These are phyloP conservation scores for Xenosphaeropsis pyriputrescens DNA, from an alignment of 2,329 filamentous ascomycete genomes.

Conservation along the genomic window DNA sequence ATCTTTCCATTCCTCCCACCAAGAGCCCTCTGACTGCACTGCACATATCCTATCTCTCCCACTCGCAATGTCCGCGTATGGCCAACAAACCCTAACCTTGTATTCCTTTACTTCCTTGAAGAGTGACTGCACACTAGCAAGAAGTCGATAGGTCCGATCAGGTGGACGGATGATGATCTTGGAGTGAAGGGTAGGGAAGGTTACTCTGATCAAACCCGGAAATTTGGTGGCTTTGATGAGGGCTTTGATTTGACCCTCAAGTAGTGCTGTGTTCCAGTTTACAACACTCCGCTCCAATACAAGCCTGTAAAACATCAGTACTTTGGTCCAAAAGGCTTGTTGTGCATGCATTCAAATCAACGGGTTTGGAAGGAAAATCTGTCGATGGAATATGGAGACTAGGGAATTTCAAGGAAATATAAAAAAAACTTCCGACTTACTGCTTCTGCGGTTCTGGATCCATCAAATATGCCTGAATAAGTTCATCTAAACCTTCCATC, in stretches of 20 bases:
- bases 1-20: conserved; percentile 38
- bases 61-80: conserved; percentile 32
- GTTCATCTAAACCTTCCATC: not conserved
- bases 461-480: too few species aligned
- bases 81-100: conserved; percentile 41
- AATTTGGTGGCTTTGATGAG: conserved; percentile 34
- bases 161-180: conserved; percentile 33
- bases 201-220: conserved; percentile 30
- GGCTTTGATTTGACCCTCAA: conserved; percentile 37
- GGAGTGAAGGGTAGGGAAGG: conserved; percentile 33
- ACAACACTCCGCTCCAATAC: conserved; percentile 34
- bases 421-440: conserved; percentile 1
- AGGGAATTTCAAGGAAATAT: too few species aligned
- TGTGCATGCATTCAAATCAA: not conserved
- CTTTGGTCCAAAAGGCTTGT: conserved; percentile 1
- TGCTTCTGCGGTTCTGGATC: not conserved
- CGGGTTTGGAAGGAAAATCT: not conserved
- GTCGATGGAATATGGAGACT: too few species aligned
- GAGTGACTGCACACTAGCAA: conserved; percentile 33
- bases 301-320: conserved; percentile 20
- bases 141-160: conserved; percentile 37
- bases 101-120: conserved; percentile 38
- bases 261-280: conserved; percentile 37
- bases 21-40: conserved; percentile 40
- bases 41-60: conserved; percentile 28